Percentiles rank a stretch among this genome's conserved stretches.
Evolutionary conservation across 306 rosid genomes (phyloP).

Genomic region (Castanea sativa): DNA sequence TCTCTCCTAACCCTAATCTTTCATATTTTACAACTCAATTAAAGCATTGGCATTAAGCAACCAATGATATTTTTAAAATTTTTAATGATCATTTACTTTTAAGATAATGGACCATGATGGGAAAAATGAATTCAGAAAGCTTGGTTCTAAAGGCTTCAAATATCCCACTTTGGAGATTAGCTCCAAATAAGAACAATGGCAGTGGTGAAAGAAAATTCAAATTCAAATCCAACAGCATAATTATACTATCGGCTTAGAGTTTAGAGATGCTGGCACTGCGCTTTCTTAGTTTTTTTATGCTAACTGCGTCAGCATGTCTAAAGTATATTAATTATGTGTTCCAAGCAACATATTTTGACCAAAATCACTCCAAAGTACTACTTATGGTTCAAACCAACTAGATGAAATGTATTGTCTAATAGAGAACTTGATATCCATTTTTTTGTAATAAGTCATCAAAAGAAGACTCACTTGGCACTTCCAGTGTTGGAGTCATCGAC

Average conservation of each 20-base stretch:
- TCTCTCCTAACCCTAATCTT: too few relatives aligned
- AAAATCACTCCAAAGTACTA: background rate
- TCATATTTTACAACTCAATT: too few relatives aligned
- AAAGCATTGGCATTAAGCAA: background rate
- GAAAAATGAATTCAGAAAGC: background rate
- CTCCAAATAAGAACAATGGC: background rate
- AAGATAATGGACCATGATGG: background rate
- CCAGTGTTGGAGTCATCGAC: conserved; percentile 55
- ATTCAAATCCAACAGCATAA: background rate
- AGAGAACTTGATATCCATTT: background rate
- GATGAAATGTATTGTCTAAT: background rate
- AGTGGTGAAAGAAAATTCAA: background rate
- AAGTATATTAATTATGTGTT: background rate
- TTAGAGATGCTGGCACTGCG: background rate
- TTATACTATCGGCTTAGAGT: background rate
- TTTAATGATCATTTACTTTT: background rate
- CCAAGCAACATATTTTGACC: background rate
- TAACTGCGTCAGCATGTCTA: background rate
- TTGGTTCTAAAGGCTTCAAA: background rate
- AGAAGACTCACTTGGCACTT: conserved; percentile 43
- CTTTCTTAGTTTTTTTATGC: background rate
- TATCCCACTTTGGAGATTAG: background rate
- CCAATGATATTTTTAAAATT: background rate
- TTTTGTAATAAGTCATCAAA: background rate
- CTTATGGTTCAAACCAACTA: background rate